Base-by-base conservation (phyloP, 495 filamentous ascomycete species). In the Filosporella fistucella region DNA sequence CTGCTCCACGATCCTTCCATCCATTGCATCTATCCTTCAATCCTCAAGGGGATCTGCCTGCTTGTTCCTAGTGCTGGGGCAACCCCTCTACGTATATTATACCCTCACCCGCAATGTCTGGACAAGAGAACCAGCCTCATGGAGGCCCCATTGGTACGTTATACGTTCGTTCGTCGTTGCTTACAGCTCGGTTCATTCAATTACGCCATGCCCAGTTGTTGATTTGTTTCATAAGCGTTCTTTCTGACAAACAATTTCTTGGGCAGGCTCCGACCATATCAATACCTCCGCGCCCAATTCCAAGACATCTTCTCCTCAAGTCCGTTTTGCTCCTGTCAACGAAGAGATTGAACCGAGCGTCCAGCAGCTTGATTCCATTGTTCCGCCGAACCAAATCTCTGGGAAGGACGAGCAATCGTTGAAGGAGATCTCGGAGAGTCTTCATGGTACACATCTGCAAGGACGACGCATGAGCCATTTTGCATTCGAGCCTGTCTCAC, bases 401-500 rank as follows among this genome's bases (percentile, higher is more conserved):
- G 20, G 17, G 6, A 34, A 42, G 2, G 64, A 72, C 29, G 54
- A 60, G 7, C 59, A 63, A 2, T 64, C 88, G 47, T 66, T 95
- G 46, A 77, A 81, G 38, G 82, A 80, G 56, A 66, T 95, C 30
- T 80, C 86, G n/a, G 72, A 79, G 47, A 80, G 75, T 36, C 64
- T 95, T 38, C 83, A 87, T 52, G 78, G 79, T 49, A 76, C 85
- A 16, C 78, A 83, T 58, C 71, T 93, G 48, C 90, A 95, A 63
- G 81, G 86, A 57, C 76, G 78, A 22, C 81, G 89, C n/a, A 78
- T 91, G 66, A 85, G 82, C 51, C 85, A 89, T 56, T 95, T 88
- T 62, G 80, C 80, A 4, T 95, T 90, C 63, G 90, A 95, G 55
- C 82, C 90, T 20, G 76, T 94, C 33, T 95, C 90, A 29, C 68